Base-by-base conservation (phyloP, 129 eudicot genomes). In the Erigeron canadensis region DNA sequence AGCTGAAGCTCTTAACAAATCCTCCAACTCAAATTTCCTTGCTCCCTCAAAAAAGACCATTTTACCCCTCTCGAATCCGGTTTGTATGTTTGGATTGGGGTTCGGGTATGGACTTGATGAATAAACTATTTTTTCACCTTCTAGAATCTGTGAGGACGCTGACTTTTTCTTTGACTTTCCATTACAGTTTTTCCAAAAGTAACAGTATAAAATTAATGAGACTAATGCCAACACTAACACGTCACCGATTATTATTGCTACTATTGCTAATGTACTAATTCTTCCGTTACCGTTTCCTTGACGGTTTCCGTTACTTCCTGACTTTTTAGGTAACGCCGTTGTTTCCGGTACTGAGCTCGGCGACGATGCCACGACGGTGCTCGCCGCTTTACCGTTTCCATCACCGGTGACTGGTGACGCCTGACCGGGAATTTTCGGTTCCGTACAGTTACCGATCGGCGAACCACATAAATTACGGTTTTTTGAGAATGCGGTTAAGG, bases 21-120 rank as follows among this genome's bases (percentile, higher is more conserved):
- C 88, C 71, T 86, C 91, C 80, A 86, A 72, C 70, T 83, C 81
- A 46, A 94, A 94, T 86, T 79, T 81, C 81, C 80, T 81, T 2
- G 84, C 89, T 16, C 93, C 96, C 9, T 86, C 93, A n/a, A 90
- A 86, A 63, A 94, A 94, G 23, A 94, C 99, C 96, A 94, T 89
- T 70, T 77, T 89, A 28, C 95, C 95, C 83, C 90, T 81, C 77
- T 86, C 98, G 41, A 46, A 75, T 22, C 90, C 88, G 39, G 86
- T 82, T 23, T 80, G 76, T 34, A 79, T 82, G 53, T 76, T 63
- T 59, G 71, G 46, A 50, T 57, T 69, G 61, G 75, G 47, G 70
- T 70, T 73, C 62, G 82, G 82, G 61, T 77, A 70, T 21, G 81
- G 81, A 9, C 77, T 70, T 9, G 81, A 77, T 1, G 98, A 93